Evolutionary conservation across 257 asterid genomes (phyloP), one percentile per base, ranked within the genome.

Genomic region (Echites panduratus): DNA sequence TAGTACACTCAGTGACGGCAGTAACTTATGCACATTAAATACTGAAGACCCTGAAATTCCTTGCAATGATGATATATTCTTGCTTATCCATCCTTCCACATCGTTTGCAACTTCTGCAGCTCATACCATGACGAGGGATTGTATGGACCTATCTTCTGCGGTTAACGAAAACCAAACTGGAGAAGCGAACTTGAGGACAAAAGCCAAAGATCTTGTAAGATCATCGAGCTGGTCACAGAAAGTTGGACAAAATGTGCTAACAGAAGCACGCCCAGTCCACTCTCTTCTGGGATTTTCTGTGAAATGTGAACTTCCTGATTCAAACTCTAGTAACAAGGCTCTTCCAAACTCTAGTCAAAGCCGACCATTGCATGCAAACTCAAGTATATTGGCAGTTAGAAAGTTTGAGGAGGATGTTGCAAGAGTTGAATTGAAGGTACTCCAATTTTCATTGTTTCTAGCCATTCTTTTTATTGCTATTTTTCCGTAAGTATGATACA

Each of bases 61-160:
- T 71, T 90, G 99, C 85, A 95, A 95, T 68, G 99, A 95, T 82
- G 99, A 95, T 78, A 92, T 95, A 80, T 95, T 95, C 90, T 87
- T 95, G 83, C 99, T 95, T 75, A 95, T 91, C 79, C 99, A 91
- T 81, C 93, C 93, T 79, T 84, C 92, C 63, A 70, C 89, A 16
- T 81, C 91, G 57, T 88, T 84, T 79, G 85, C 82, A 71, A 78
- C 89, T 73, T 79, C 93, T 69, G 65, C 90, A 68, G 73, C 86
- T 70, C 93, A 84, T 72, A 83, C 84, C 47, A 71, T 67, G 75
- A 75, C 79, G 59, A 71, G 68, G 4, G 68, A 66, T 83, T 50
- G 82, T 66, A 43, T 80, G 80, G 79, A 73, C 74, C 77, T 78
- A 62, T 43, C 81, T 67, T 79, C 89, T 47, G 68, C 85, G 43